A percentile compares a stretch with the other conserved stretches of the same genome.
These are phyloP conservation scores for Pseudogymnoascus sp. DNA, from an alignment of 2,329 filamentous ascomycete species.

Conservation along the genomic window DNA sequence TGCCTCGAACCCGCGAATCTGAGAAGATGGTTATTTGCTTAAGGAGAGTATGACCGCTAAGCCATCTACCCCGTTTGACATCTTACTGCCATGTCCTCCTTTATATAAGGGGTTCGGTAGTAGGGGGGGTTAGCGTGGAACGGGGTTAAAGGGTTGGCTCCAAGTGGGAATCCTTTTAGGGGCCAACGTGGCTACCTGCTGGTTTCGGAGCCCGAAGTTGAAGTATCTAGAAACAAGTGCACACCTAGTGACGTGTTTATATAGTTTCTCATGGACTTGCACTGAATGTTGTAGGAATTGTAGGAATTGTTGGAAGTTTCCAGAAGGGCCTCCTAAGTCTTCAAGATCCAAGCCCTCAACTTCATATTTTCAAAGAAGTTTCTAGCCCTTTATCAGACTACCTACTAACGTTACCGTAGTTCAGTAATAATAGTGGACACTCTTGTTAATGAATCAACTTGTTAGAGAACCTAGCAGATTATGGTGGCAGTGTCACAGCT, in stretches of 20 bases:
- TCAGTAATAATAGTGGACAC: not conserved
- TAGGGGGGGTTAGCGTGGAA: not conserved
- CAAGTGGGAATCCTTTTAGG: too few relatives aligned
- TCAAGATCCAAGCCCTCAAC: not conserved
- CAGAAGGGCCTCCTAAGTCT: not conserved
- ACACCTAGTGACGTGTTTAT: not conserved
- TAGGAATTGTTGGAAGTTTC: not conserved
- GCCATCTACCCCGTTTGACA: not conserved
- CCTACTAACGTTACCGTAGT: not conserved
- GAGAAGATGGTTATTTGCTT: slow-evolving; percentile 1
- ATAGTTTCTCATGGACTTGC: not conserved
- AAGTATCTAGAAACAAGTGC: not conserved
- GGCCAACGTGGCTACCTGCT: not conserved
- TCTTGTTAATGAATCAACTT: not conserved
- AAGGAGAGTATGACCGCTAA: not conserved
- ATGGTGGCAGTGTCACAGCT: not conserved
- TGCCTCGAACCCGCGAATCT: not conserved
- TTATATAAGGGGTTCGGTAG: not conserved
- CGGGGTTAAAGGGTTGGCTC: too few relatives aligned
- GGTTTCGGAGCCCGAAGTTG: not conserved
- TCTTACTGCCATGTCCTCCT: not conserved
- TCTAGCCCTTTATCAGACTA: not conserved
- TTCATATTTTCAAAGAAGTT: not conserved
- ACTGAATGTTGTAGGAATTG: not conserved
- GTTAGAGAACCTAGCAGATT: not conserved